A percentile compares a stretch with the other conserved stretches of the same genome.
These are phyloP conservation scores for Rhodofomes roseus DNA, from an alignment of 1,284 basidiomycete species.

Conservation along the genomic window DNA sequence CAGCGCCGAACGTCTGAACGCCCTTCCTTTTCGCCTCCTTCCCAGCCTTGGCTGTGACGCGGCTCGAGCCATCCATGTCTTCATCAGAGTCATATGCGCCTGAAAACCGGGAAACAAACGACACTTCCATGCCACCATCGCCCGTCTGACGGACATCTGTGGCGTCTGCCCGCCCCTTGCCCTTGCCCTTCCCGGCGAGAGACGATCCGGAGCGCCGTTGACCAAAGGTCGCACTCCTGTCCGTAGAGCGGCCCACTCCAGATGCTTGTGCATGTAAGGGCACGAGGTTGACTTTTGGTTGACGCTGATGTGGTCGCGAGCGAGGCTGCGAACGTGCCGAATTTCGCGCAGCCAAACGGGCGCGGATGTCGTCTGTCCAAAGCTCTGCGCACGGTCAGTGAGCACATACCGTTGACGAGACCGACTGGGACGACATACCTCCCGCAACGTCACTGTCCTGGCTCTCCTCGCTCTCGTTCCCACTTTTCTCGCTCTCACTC, in stretches of 20 bases:
- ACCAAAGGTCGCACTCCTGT: constrained; percentile 64
- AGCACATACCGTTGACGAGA: constrained; percentile 8
- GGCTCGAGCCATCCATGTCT: constrained; percentile 16
- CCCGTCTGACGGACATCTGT: constrained; percentile 21
- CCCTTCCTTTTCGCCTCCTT: constrained; percentile 50
- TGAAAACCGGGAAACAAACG: constrained; percentile 50
- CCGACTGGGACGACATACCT: constrained; percentile 30
- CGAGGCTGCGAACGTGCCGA: constrained; percentile 10
- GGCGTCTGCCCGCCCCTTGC: constrained; percentile 7
- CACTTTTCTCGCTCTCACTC: constrained; percentile 37
- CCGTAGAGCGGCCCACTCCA: constrained; percentile 24
- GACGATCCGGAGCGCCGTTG: constrained; percentile 47
- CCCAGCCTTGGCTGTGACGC: constrained; percentile 15
- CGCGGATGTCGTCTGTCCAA: constrained; percentile 27
- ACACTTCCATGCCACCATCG: constrained; percentile 63
- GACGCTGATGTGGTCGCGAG: constrained; percentile 26
- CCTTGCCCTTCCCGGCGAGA: constrained; percentile 14
- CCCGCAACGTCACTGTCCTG: constrained; percentile 58
- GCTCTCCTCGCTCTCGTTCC: constrained; percentile 21
- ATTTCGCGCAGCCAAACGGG: constrained; percentile 20
- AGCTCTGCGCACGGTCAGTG: constrained; percentile 15
- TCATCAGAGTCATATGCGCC: constrained; percentile 31
- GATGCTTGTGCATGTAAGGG: constrained; percentile 52
- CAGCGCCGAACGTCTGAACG: constrained; percentile 79
- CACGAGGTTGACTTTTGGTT: constrained; percentile 53